Percentiles rank a stretch among this genome's conserved stretches.
Evolutionary conservation across 2,329 filamentous ascomycete species (phyloP).

Genomic region (Westerdykella ornata): DNA sequence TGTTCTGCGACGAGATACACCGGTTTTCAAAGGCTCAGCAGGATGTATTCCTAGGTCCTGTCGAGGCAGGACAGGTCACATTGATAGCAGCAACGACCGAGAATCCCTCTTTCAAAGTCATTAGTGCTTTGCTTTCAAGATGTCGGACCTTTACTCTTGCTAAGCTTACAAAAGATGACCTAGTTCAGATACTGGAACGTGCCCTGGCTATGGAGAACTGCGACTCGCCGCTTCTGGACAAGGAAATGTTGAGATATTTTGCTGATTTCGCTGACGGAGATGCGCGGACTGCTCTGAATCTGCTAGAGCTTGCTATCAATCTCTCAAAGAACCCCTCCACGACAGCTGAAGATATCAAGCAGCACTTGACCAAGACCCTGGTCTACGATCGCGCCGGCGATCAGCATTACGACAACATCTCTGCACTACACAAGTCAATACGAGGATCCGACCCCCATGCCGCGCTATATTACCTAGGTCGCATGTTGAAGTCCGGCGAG

Average conservation of each 20-base stretch:
- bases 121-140: slow-evolving; percentile 76
- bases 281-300: slow-evolving; percentile 83
- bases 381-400: slow-evolving; percentile 94
- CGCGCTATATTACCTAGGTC: slow-evolving; percentile 84
- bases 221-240: slow-evolving; percentile 59
- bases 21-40: slow-evolving; percentile 88
- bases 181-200: slow-evolving; percentile 67
- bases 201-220: slow-evolving; percentile 58
- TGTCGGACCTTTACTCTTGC: slow-evolving; percentile 85
- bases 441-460: slow-evolving; percentile 83
- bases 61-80: slow-evolving; percentile 84
- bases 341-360: slow-evolving; percentile 71
- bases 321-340: slow-evolving; percentile 59
- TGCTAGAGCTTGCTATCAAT: slow-evolving; percentile 82
- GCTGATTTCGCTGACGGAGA: slow-evolving; percentile 86
- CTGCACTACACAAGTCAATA: slow-evolving; percentile 92
- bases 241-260: slow-evolving; percentile 72
- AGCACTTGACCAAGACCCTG: slow-evolving; percentile 78
- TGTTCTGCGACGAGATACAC: slow-evolving; percentile 97
- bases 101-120: slow-evolving; percentile 91
- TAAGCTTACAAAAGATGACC: slow-evolving; percentile 64
- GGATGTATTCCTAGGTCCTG: slow-evolving; percentile 87
- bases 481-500: slow-evolving; percentile 93
- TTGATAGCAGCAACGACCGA: slow-evolving; percentile 94
- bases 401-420: slow-evolving; percentile 96